These are phyloP conservation scores for Debaryomyces subglobosus DNA, from an alignment of 1,139 yeast species.

Conservation along the genomic window DNA sequence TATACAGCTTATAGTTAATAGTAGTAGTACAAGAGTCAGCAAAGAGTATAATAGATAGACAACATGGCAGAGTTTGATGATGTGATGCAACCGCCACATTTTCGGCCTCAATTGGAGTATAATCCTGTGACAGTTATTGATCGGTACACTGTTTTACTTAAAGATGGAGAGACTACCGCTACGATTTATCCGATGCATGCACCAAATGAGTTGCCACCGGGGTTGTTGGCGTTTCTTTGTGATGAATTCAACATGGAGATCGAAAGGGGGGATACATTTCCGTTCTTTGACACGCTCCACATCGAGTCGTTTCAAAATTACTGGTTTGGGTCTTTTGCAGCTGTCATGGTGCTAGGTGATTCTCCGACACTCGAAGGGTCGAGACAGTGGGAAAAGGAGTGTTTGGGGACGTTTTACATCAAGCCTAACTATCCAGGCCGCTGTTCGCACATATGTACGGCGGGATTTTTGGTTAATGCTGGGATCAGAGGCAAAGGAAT, in stretches of 20 bases:
- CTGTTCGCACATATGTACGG: conserved; percentile 91
- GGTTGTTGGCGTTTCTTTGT: conserved; percentile 75
- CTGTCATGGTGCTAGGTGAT: conserved; percentile 84
- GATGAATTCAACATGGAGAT: conserved; percentile 95
- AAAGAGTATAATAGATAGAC: background rate
- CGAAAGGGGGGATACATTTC: conserved; percentile 84
- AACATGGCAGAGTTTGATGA: conserved; percentile 44
- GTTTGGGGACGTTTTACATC: conserved; percentile 81
- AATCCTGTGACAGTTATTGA: conserved; percentile 36
- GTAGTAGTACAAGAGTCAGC: background rate
- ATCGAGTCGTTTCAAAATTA: conserved; percentile 73
- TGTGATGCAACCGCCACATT: conserved; percentile 34
- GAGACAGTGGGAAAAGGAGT: conserved; percentile 86
- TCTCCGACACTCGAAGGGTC: conserved; percentile 57
- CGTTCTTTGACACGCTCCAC: conserved; percentile 77
- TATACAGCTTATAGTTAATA: background rate
- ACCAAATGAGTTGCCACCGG: conserved; percentile 68
- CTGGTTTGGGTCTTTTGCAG: conserved; percentile 90
- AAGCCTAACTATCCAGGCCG: conserved; percentile 93
- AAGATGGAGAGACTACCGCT: conserved; percentile 90
- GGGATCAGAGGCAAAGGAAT: conserved; percentile 94
- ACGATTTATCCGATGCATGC: conserved; percentile 85
- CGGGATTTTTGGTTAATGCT: conserved; percentile 85
- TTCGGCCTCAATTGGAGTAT: conserved; percentile 38
- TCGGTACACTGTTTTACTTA: conserved; percentile 67